These are phyloP conservation scores for Coniochaeta sp. DNA, from an alignment of 2,329 filamentous ascomycete species.

Conservation along the genomic window DNA sequence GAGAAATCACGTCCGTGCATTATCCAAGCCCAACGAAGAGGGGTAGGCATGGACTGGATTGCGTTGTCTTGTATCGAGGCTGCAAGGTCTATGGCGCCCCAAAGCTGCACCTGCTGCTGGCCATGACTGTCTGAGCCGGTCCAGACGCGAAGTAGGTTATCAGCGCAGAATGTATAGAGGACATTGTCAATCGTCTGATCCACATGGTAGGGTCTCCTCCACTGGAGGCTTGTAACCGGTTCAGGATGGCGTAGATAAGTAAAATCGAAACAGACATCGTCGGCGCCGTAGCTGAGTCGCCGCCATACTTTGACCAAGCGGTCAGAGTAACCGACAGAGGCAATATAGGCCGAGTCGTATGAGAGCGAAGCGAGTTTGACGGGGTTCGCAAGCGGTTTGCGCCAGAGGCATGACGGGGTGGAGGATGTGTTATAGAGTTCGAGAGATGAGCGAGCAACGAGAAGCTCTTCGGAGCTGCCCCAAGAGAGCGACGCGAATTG, in stretches of 20 bases:
- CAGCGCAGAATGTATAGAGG: conserved; percentile 80
- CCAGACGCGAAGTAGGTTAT: conserved; percentile 79
- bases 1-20: conserved; percentile 77
- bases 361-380: conserved; percentile 72
- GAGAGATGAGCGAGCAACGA: conserved; percentile 66
- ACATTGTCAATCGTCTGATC: conserved; percentile 80
- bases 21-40: conserved; percentile 65
- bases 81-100: conserved; percentile 71
- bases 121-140: conserved; percentile 65
- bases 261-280: conserved; percentile 83
- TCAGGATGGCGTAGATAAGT: conserved; percentile 82
- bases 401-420: conserved; percentile 59
- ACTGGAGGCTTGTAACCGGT: conserved; percentile 74
- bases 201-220: conserved; percentile 70
- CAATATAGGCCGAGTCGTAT: conserved; percentile 80
- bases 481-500: conserved; percentile 57
- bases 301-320: conserved; percentile 89
- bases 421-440: conserved; percentile 55
- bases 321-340: conserved; percentile 71
- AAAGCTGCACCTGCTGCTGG: conserved; percentile 67
- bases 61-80: conserved; percentile 53
- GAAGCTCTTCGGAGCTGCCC: conserved; percentile 78
- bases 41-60: conserved; percentile 18
- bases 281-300: conserved; percentile 72
- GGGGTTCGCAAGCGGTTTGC: conserved; percentile 63